Evolutionary conservation across 495 filamentous ascomycete genomes (phyloP), one percentile per base, ranked within the genome.

Genomic region (Lasiosphaeris hirsuta): DNA sequence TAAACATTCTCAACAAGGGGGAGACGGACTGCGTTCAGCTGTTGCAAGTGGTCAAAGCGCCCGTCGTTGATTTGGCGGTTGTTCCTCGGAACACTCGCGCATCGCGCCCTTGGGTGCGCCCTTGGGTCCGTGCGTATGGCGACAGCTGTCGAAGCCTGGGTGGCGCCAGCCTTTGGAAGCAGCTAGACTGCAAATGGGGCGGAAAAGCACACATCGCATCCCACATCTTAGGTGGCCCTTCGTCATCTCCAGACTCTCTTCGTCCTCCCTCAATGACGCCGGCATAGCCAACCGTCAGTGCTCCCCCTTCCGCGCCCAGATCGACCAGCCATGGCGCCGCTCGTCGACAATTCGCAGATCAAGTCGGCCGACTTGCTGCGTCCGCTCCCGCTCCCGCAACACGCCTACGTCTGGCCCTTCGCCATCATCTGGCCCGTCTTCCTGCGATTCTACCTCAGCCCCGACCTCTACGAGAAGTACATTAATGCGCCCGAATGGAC

Each of bases 401-500:
- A 96, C 73, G 75, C 88, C 59, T 97, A 99, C 71, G 71, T 96
- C 61, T 94, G 89, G 89, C 94, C 94, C 0, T 99, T 96, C 63
- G 69, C 87, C 33, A 83, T 96, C 56, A 81, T 90, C 63, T 99
- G 96, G 90, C 93, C 94, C 36, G 76, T 84, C 60, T 96, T 97
- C 74, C 84, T 97, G 53, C 81, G 90, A 63, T 82, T 90, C 71
- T 97, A 93, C 68, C 83, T 96, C 49, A 88, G 84, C 10, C 76
- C 83, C 39, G 88, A 90, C 19, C 83, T 87, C 59, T 99, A 97
- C 74, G 86, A 94, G 48, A 88, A 85, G 63, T 86, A 97, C 74
- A 92, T 99, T 57, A 79, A 86, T 52, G 87, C 85, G 18, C 84
- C 85, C 61, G 94, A 99, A 77, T 99, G 94, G 94, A 97, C 95